Evolutionary conservation across 106 monocot species (phyloP), one percentile per base, ranked within the genome.

Genomic region (Cymbidium sinense): DNA sequence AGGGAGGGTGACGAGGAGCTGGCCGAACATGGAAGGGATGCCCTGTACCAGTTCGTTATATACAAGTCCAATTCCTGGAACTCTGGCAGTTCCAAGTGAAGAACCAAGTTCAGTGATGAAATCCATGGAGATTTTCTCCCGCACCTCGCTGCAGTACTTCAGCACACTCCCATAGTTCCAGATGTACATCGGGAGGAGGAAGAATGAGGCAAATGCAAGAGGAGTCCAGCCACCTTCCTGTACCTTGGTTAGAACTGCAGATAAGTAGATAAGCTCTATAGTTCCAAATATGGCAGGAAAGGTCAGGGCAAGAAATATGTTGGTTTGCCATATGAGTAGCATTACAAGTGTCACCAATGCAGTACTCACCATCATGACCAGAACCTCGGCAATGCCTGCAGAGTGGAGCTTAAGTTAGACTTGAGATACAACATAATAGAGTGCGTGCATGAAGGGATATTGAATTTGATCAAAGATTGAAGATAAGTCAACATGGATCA

Each of bases 311-410:
- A 87, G 79, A 70, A 95, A 82, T 13, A 90, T 34, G 79, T 88
- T 93, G 67, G 90, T 95, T 77, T 95, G 86, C 95, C 95, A 95
- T 83, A 95, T 95, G 50, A 95, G 84, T 50, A 95, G 84, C 95
- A 95, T 95, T 25, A 95, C 93, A 11, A 95, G 74, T 0, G 95
- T 95, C 36, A 93, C 93, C 76, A 93, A 75, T 64, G 82, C 70
- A 6, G 93, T 95, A 82, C 90, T 95, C 50, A 93, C 90, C 62
- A 95, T 50, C 95, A 95, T 95, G 58, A 95, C 93, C 28, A 83
- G 80, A 54, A 95, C 93, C 76, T 95, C 95, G 2, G 95, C 95
- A 74, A 95, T 93, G 33, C 95, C 95, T 95, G 30, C 12, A 73
- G 7, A 77, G 37, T 43, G 44, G 21, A 15, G 5, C 21, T 54